Evolutionary conservation across 164 flowering plant genomes (phyloP).

Genomic region (Nymphaea thermarum): DNA sequence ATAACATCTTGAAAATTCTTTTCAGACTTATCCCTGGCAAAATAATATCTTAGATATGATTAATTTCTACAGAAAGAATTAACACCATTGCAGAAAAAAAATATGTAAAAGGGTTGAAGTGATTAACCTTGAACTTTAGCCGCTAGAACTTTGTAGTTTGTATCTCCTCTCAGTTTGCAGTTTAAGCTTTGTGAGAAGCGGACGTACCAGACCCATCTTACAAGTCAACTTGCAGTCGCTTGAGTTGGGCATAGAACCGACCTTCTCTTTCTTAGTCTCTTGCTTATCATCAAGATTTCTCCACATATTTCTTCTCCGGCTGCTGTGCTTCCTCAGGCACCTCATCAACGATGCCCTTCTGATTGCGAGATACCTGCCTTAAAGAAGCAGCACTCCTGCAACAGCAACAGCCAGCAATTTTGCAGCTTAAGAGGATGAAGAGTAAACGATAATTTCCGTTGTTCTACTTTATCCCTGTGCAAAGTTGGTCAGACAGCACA

Average conservation of each 20-base stretch:
- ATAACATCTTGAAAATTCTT: no score
- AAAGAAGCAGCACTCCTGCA: constrained; percentile 80
- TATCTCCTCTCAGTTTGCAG: not conserved
- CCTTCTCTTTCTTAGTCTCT: constrained; percentile 11
- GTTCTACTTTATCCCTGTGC: not conserved
- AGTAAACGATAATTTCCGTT: not conserved
- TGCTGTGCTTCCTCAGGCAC: constrained; percentile 4
- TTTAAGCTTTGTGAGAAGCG: not conserved
- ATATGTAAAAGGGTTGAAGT: no score
- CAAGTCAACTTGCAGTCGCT: not conserved
- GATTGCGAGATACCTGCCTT: constrained; percentile 42
- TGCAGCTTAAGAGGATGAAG: not conserved
- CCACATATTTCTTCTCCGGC: constrained; percentile 3
- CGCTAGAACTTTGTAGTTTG: not conserved
- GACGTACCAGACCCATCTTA: not conserved
- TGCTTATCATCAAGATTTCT: constrained; percentile 13
- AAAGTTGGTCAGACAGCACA: not conserved
- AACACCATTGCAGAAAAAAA: no score
- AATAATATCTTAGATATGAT: no score
- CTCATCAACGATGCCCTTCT: constrained; percentile 19
- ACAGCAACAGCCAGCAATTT: constrained; percentile 4
- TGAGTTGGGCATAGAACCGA: constrained; percentile 6
- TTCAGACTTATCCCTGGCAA: no score
- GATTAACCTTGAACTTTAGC: not conserved
- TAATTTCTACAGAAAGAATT: no score